Base-by-base conservation (phyloP, 2,329 filamentous ascomycete genomes). In the Cryphonectria japonica region DNA sequence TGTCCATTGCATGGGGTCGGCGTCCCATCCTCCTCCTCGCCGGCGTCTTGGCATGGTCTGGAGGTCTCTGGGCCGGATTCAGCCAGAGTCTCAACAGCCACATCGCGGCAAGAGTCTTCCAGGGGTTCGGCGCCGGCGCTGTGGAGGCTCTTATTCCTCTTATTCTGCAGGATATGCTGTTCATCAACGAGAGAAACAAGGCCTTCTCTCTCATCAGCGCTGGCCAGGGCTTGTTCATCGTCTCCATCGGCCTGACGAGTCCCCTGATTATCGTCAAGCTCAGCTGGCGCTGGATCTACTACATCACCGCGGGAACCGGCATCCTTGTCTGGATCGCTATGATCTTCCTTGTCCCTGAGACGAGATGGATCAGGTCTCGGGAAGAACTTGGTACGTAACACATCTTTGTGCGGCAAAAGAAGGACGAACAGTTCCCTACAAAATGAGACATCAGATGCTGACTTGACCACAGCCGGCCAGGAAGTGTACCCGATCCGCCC, bases 121-220 rank as follows among this genome's bases (percentile, higher is more conserved):
- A 76, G 32, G 75, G 74, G 5, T 70, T 77, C 16, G 75, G 75
- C 0, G 75, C 73, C 6, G 75, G 75, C 1, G 73, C 75, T 2
- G 75, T 77, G 52, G 75, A 77, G 64, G 74, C 75, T n/a, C 71
- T 77, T 16, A 71, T 77, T 9, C 75, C 75, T 5, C 70, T 77
- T 2, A 76, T 77, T 26, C 69, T 76, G 9, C 75, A 76, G 70
- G 75, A 77, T 34, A 70, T 77, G 57, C 67, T 75, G 66, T 77
- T 77, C 66, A 75, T 77, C 39, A 74, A 77, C 61, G 72, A 77
- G 69, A 72, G 75, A 14, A 75, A 75, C 70, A 73, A 71, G 60
- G 75, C 75, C 6, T 69, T 76, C 41, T 74, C 75, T n/a, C 69
- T 72, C 34, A 68, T 76, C 60, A 71, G 69, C 63, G 72, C 75